Base-by-base conservation (phyloP, 306 rosid species). In the Prosopis cineraria region DNA sequence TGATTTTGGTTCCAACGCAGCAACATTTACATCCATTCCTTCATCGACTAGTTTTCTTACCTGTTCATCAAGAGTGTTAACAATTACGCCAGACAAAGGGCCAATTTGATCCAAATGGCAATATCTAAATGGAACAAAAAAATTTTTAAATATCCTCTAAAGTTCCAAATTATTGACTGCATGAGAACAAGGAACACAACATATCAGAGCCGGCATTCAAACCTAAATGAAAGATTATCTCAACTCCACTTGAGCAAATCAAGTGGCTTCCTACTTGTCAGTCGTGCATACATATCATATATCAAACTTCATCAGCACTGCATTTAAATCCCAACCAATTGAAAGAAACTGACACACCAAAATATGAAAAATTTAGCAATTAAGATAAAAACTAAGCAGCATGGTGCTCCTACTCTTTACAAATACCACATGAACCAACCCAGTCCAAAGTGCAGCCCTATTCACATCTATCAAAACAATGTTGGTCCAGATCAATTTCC, bases 1-100 rank as follows among this genome's bases (percentile, higher is more conserved):
- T 16, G 53, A 47, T 47, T 94, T 94, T 75, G 89, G 96, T 83
- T 96, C 94, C 91, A 90, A 88, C 24, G 96, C 91, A 45, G 71
- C 55, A 14, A 88, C 91, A 81, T 94, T 94, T 75, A 87, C 98
- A 79, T 92, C 93, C 91, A 90, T 89, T 79, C 96, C 97, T 68
- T 85, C 84, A 0, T 85, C 77, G 48, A 92, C 97, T 78, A 94
- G 94, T 70, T 81, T 90, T 72, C 80, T 92, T 68, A 92, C 98
- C 97, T 94, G 88, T 65, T 72, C 72, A 56, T 1, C 43, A 77
- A 79, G n/a, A 79, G 20, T 63, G 55, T 70, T 47, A 81, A 63
- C 39, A 77, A 53, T 67, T 70, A 68, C 68, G n/a, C 25, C 52
- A 41, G 25, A 34, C 40, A 34, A 19, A 59, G 14, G 39, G 74